phyloP scores from a whole-genome alignment of 2,329 filamentous ascomycete genomes.

The Trichoderma brevicompactum region DNA sequence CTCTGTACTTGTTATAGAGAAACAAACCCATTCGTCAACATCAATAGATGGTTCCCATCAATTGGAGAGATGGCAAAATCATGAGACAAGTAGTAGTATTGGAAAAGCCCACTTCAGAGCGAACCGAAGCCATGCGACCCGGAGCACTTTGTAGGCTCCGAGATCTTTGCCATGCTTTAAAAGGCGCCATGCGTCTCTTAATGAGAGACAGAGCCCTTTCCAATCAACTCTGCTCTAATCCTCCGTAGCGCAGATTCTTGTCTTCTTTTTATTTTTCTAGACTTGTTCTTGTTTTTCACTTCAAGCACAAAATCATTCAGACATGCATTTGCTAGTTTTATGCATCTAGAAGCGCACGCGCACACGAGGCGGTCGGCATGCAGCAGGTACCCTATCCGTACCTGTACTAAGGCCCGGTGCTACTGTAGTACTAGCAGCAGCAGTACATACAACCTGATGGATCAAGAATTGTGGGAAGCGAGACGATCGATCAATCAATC shows the following conservation, averaged over 20 bases:
- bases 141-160: slow-evolving; percentile 25
- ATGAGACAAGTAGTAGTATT: background rate
- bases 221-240: background rate
- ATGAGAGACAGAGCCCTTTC: background rate
- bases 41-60: no score
- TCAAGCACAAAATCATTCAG: slow-evolving; percentile 4
- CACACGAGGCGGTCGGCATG: slow-evolving; percentile 22
- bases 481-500: background rate
- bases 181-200: slow-evolving; percentile 7
- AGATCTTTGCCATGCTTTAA: background rate
- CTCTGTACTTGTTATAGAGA: background rate
- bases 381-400: background rate
- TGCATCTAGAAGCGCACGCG: background rate
- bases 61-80: no score
- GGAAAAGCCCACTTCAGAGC: background rate
- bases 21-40: background rate
- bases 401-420: no score
- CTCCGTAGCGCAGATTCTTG: background rate
- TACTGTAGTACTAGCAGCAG: no score
- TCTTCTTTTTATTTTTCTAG: background rate
- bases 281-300: background rate
- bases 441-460: background rate
- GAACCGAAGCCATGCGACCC: background rate
- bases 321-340: slow-evolving; percentile 1
- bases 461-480: slow-evolving; percentile 8